Conservation (phyloP, 768 basidiomycete genomes). For the Lactarius quietus region DNA sequence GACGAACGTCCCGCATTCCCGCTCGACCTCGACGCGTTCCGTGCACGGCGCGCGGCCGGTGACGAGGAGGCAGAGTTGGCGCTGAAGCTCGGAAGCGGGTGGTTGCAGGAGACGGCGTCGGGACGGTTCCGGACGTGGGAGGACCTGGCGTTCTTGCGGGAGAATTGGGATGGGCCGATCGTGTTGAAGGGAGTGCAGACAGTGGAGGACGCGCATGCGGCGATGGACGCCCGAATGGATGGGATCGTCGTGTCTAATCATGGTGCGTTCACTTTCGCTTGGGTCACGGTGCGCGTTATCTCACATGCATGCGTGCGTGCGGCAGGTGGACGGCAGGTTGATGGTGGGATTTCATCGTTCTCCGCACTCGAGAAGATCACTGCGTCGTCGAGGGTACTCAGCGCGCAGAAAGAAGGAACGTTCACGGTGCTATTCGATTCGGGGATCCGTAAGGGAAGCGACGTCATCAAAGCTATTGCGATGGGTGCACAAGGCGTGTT, state of each 20-base stretch:
- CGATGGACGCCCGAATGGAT: constrained; percentile 58
- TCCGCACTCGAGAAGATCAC: constrained; percentile 68
- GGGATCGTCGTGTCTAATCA: constrained; percentile 83
- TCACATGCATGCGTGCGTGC: neutral
- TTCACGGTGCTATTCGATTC: constrained; percentile 74
- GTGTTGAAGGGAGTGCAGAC: constrained; percentile 76
- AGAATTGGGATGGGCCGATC: constrained; percentile 75
- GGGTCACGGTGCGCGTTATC: neutral
- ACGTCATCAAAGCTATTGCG: constrained; percentile 81
- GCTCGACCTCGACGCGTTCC: constrained; percentile 48
- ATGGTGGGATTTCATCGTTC: constrained; percentile 73
- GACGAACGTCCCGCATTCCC: constrained; percentile 50
- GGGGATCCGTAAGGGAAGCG: constrained; percentile 79
- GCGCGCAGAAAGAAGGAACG: constrained; percentile 55
- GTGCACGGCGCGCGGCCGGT: constrained; percentile 42
- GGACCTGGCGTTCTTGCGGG: constrained; percentile 60
- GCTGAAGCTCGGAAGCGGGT: constrained; percentile 52
- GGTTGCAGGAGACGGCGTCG: constrained; percentile 60
- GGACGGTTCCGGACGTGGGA: constrained; percentile 68
- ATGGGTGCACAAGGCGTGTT: constrained; percentile 81
- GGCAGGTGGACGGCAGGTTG: constrained; percentile 70
- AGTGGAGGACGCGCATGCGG: constrained; percentile 66
- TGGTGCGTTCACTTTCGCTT: constrained; percentile 38
- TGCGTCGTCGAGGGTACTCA: constrained; percentile 53
- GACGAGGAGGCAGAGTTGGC: constrained; percentile 43